Evolutionary conservation across 2,329 filamentous ascomycete genomes (phyloP).

Genomic region (Venturia oleaginea): DNA sequence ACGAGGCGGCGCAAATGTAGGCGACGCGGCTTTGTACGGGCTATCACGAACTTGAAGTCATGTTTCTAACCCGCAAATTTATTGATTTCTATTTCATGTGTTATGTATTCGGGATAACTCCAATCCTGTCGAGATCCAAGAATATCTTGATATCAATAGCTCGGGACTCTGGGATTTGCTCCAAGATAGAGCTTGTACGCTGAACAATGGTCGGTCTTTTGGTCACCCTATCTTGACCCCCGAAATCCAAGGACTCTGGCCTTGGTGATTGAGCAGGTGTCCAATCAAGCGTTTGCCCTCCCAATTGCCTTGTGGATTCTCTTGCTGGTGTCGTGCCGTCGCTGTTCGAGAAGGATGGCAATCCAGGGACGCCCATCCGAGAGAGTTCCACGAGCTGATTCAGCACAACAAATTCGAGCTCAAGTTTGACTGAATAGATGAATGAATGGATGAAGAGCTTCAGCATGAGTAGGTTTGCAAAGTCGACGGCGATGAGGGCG

Average conservation of each 20-base stretch:
- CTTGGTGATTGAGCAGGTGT: neutral
- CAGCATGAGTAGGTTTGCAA: neutral
- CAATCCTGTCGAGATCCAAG: neutral
- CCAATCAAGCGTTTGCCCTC: neutral
- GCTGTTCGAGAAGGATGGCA: slow-evolving; percentile 5
- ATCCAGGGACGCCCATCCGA: slow-evolving; percentile 4
- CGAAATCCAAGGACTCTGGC: neutral
- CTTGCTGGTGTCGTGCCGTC: neutral
- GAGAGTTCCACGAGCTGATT: slow-evolving; percentile 16
- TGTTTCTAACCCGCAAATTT: too few species aligned
- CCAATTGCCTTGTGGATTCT: neutral
- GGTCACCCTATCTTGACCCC: neutral
- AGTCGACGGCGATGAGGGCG: slow-evolving; percentile 9
- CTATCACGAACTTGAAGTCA: too few species aligned
- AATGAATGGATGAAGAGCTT: slow-evolving; percentile 10
- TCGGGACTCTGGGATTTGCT: neutral
- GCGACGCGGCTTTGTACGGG: too few species aligned
- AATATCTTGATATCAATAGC: neutral
- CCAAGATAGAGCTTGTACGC: neutral
- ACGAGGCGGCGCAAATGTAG: neutral
- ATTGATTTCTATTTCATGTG: neutral
- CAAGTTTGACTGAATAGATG: slow-evolving; percentile 17
- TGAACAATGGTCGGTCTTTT: neutral
- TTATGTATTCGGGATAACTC: neutral
- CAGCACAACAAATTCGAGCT: slow-evolving; percentile 19